Evolutionary conservation across 2,329 filamentous ascomycete species (phyloP), one percentile per base, ranked within the genome.

Genomic region (Sporothrix humicola): DNA sequence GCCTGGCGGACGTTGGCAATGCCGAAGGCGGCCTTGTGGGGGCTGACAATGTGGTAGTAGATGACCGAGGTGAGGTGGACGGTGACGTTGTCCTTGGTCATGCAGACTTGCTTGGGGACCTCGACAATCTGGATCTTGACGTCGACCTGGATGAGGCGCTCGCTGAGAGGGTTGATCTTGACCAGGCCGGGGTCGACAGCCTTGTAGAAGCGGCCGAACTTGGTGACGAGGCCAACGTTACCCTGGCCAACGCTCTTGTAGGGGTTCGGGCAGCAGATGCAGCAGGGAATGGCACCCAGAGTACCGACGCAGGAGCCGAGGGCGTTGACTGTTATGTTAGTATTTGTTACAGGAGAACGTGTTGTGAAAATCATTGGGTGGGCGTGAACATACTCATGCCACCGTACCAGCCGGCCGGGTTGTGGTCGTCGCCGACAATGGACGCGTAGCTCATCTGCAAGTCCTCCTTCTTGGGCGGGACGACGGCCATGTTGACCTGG

Each of bases 71-170:
- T 98, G 77, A 99, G 87, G 79, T 95, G 91, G 58, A 99, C 87
- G 63, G 93, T 97, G 76, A 98, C 96, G 79, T 99, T 99, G 87
- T 99, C 96, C 86, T 98, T 98, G 82, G 96, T 99, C 95, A 99
- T 99, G 87, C 96, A 98, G 76, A 95, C 90, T 84, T 99, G 96
- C 84, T 95, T 91, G 20, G 95, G 95, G 31, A 99, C 96, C 86
- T 99, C 92, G 82, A 97, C 94, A 77, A 97, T 98, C 85, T 99
- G 96, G 78, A 98, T 98, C 90, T 98, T 99, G 85, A 99, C 96
- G 82, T 99, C 96, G 81, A 99, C 92, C 79, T 97, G 93, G 78
- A 94, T 91, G 58, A 99, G 88, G 74, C 87, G 89, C 86, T 99
- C 96, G 79, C 92, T 95, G 72, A 98, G 90, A 2, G 95, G 95